Evolutionary conservation across 176 grass and related monocot species (phyloP), one percentile per base, ranked within the genome.

Genomic region (Raddia guianensis): DNA sequence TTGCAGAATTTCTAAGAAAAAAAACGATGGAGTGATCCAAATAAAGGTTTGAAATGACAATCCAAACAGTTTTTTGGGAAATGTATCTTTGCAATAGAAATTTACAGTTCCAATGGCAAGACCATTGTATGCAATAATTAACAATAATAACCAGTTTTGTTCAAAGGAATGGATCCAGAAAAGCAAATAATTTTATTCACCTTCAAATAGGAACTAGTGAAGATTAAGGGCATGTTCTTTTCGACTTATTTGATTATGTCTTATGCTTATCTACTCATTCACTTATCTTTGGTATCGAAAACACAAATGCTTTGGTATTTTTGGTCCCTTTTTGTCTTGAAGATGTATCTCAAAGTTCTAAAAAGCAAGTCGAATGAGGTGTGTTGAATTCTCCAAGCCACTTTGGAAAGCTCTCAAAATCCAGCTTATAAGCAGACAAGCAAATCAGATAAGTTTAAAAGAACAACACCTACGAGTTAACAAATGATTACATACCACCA

Each of bases 1-100:
- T 40, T 43, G 34, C 33, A 74, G 15, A 58, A 86, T 45, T 8
- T 82, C 58, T 68, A 33, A 68, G 16, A 70, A 64, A 69, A 78
- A 68, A 52, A 68, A 37, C 42, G 47, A 27, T 16, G 76, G 27
- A 33, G 51, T 40, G 37, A 58, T 12, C 42, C 7, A 60, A 47
- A 47, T 49, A 60, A 9, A 80, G 70, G 63, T 43, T 8, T 45
- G 37, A 66, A 51, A 66, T 14, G 55, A 78, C 37, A 12, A 72
- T 63, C 35, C 14, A 78, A 70, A 79, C 33, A 69, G 33, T 48
- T 21, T 27, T 16, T 40, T 19, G 15, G 68, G 43, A 8, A 59
- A 52, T 54, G 60, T 65, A 7, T 65, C 46, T 48, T 70, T 65
- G 47, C 16, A 68, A 79, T 55, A 43, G 27, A 47, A 3, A 4